Base-by-base conservation (phyloP, 495 filamentous ascomycete genomes). In the Aspergillus taichungensis region DNA sequence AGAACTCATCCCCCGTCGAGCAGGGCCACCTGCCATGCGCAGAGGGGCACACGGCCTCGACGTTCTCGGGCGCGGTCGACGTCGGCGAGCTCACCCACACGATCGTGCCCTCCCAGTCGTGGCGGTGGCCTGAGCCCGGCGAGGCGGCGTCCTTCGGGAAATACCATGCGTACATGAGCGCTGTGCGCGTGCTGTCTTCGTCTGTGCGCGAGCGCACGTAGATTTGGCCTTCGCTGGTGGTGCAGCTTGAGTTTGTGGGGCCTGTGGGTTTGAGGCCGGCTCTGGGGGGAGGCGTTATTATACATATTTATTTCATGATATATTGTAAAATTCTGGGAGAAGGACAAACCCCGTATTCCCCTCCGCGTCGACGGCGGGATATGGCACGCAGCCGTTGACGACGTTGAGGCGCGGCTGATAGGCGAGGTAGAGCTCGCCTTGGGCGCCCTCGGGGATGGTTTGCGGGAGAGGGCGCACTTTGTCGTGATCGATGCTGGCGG, bases 121-220 rank as follows among this genome's bases (percentile, higher is more conserved):
- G 68, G 9, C 72, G 67, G 51, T 74, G 72, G 37, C 72, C 72
- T 8, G 72, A 48, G 5, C 63, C 69, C 7, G 55, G 43, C 4
- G 59, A 63, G 6, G 71, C 64, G 31, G 56, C 52, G 50, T 74
- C 71, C 31, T 75, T 75, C 24, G 72, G 72, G 46, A 72, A 62
- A 52, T 74, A 75, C 74, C 74, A 78, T 5, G 66, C 48, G 47
- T 78, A 78, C 64, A 78, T 69, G n/a, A 78, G 51, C 6, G 63
- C 75, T 51, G 67, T 71, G 45, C 63, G 46, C 30, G 57, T 48
- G 5, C 53, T 52, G 8, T 46, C 52, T 33, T 18, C 69, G 46
- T 68, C 73, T 43, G 61, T 47, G 4, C 54, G 50, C 14, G 49
- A 57, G 34, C 75, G 65, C 10, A 68, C 66, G 51, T 78, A 78